These are phyloP conservation scores for Xanthoconium stramineum DNA, from an alignment of 768 basidiomycete genomes.

Conservation along the genomic window DNA sequence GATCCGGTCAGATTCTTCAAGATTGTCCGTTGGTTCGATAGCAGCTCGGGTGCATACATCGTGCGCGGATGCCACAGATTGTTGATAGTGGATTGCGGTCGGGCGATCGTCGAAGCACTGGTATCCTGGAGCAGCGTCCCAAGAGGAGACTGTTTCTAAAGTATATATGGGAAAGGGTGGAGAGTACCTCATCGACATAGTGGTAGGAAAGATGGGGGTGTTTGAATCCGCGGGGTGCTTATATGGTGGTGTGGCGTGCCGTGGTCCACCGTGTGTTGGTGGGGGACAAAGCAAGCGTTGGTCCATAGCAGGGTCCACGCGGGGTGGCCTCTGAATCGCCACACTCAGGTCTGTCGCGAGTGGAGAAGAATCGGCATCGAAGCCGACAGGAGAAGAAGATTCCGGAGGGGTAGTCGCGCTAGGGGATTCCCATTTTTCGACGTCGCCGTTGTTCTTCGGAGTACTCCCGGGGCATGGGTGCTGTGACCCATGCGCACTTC, in stretches of 20 bases:
- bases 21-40: background rate
- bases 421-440: constrained; percentile 4
- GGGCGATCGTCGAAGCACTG: background rate
- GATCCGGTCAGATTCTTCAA: background rate
- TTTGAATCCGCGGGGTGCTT: background rate
- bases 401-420: constrained; percentile 13
- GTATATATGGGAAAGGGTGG: background rate
- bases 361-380: background rate
- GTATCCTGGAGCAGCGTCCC: too few relatives aligned
- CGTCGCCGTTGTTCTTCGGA: constrained; percentile 5
- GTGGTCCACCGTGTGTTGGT: background rate
- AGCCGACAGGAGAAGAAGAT: constrained; percentile 19
- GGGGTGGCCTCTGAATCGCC: background rate
- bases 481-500: background rate
- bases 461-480: background rate
- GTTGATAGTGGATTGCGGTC: background rate
- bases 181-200: background rate
- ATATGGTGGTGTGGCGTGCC: background rate
- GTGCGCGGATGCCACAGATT: background rate
- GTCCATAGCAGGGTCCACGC: background rate
- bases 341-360: background rate
- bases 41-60: constrained; percentile 9
- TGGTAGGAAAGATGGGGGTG: background rate
- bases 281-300: background rate
- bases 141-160: too few relatives aligned